Base-by-base conservation (phyloP, 1,139 yeast species). In the Geotrichum australiense region DNA sequence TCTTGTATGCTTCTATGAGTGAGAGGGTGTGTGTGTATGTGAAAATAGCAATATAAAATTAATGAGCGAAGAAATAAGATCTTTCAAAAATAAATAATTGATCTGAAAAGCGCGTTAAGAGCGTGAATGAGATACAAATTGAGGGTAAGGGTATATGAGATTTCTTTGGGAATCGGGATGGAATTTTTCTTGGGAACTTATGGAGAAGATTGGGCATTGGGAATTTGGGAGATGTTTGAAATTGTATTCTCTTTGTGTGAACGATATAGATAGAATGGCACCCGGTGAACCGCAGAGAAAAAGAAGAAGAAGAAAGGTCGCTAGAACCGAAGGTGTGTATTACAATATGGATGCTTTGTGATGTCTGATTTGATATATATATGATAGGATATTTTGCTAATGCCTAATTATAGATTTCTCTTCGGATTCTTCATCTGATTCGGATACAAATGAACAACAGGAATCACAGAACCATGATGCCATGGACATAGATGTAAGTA, bases 301-400 rank as follows among this genome's bases (percentile, higher is more conserved):
- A 38, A 47, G 58, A 33, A 48, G 62, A 30, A 47, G 63, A 46
- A 50, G 59, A 46, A 58, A 55, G 50, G 56, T 53, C 50, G 58
- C 62, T 12, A 47, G 63, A 50, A 59, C 63, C 2, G 62, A 58
- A 35, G 61, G 60, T 57, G 46, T 5, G 53, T 43, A 8, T 3
- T 15, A 5, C 14, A 21, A 6, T 3, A 32, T 10, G 16, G 7
- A 15, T 3, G 10, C 18, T 28, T 15, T 15, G 8, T n/a, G 10
- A 15, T 15, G 3, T 12, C n/a, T 21, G n/a, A 19, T 34, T 22
- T 29, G 22, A 11, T 12, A 24, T 23, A 4, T 16, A 31, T 4
- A n/a, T 24, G 7, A 23, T 3, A 12, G 8, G 24, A 11, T 10
- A 12, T 14, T 28, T 27, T 18, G 18, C 16, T 16, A 22, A 8